Evolutionary conservation across 2,329 filamentous ascomycete genomes (phyloP).

Genomic region (Spiromastix sp.): DNA sequence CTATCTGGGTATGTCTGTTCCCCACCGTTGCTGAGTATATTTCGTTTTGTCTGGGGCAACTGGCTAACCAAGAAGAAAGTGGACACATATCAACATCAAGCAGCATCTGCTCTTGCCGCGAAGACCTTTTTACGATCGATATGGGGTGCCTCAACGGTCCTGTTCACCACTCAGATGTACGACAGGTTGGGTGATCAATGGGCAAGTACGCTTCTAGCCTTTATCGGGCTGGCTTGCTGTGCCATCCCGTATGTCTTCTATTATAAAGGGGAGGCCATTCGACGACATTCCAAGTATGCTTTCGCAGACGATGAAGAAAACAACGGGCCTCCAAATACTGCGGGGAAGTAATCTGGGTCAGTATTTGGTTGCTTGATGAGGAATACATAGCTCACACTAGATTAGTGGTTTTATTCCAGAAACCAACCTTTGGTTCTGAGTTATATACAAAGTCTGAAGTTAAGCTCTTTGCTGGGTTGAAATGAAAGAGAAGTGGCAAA

Average conservation of each 20-base stretch:
- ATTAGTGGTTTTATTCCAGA: too few relatives aligned
- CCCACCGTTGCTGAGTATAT: background rate
- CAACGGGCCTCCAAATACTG: background rate
- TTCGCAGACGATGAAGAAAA: slow-evolving; percentile 50
- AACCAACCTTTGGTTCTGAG: too few relatives aligned
- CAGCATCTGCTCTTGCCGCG: slow-evolving; percentile 68
- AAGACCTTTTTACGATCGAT: slow-evolving; percentile 72
- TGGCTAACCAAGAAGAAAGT: slow-evolving; percentile 25
- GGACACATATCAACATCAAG: slow-evolving; percentile 61
- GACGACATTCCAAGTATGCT: slow-evolving; percentile 60
- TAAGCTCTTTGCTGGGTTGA: too few relatives aligned
- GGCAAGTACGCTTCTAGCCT: slow-evolving; percentile 63
- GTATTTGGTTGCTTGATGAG: too few relatives aligned
- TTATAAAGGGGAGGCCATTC: slow-evolving; percentile 61
- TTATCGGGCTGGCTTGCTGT: slow-evolving; percentile 67
- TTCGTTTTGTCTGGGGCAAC: background rate
- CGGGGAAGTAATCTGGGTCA: slow-evolving; percentile 2
- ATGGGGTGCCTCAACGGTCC: slow-evolving; percentile 67
- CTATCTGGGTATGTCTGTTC: slow-evolving; percentile 43
- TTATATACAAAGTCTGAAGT: too few relatives aligned
- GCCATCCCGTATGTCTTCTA: slow-evolving; percentile 77
- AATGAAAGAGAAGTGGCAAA: too few relatives aligned
- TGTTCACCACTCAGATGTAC: slow-evolving; percentile 80
- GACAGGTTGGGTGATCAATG: slow-evolving; percentile 61
- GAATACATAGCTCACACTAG: background rate